phyloP scores from a whole-genome alignment of 345 rosid genomes.

The Mangifera indica region DNA sequence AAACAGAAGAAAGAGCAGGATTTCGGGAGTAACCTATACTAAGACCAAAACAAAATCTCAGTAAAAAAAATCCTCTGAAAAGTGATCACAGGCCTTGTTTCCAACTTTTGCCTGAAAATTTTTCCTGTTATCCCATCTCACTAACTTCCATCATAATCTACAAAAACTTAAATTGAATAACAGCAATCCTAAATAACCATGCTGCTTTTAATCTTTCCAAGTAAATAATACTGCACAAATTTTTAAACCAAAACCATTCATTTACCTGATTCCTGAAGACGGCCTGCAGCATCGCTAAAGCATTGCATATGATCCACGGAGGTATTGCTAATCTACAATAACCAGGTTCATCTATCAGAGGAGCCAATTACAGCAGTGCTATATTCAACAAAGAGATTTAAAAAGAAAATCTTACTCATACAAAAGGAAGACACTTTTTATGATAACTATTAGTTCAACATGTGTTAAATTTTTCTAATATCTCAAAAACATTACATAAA shows the following conservation, averaged over 20 bases:
- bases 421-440: not conserved
- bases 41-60: not conserved
- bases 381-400: not conserved
- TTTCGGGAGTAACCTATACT: not conserved
- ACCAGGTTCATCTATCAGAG: conserved; percentile 3
- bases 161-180: not conserved
- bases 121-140: not conserved
- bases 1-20: conserved; percentile 9
- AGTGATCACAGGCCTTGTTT: not conserved
- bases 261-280: conserved; percentile 75
- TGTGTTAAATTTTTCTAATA: not conserved
- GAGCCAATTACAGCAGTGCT: not conserved
- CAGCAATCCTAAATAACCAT: not conserved
- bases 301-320: conserved; percentile 84
- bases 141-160: not conserved
- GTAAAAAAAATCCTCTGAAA: not conserved
- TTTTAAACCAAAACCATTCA: not conserved
- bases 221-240: not conserved
- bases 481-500: not conserved
- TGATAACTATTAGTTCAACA: not conserved
- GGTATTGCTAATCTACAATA: conserved; percentile 54
- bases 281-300: conserved; percentile 78
- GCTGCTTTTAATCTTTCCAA: not conserved
- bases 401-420: no score
- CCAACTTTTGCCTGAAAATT: not conserved